Evolutionary conservation across 306 rosid species (phyloP), one percentile per base, ranked within the genome.

Genomic region (Mimosa pudica): DNA sequence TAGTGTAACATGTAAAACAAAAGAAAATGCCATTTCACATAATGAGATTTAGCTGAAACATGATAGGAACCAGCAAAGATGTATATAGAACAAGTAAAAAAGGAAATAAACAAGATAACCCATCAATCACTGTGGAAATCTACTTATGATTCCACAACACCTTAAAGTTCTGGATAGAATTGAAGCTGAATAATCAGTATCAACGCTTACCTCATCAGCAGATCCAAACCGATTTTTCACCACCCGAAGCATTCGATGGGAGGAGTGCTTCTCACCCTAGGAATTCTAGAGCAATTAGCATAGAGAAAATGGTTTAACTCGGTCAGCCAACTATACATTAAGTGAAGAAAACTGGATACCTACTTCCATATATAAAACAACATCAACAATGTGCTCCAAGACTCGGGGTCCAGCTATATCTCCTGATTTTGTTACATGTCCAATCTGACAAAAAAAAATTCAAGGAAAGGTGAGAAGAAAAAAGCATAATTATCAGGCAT

Each of bases 201-300:
- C 36, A 71, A 61, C 46, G 79, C 71, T 72, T 81, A 93, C 98
- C 95, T 91, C 98, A 84, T 92, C 98, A 20, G 94, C 82, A 20
- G 98, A 90, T 83, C 98, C 98, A 84, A 88, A 95, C 51, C 98
- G 94, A 80, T 95, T 95, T 89, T 95, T 95, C 88, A 90, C 94
- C 76, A 94, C 86, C 71, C 98, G 90, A 80, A 95, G 98, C 87
- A 95, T 86, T 54, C 98, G 96, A 84, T 90, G 89, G 16, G 96
- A 78, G 51, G 94, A 91, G 85, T 66, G 57, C 89, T 87, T 92
- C 87, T 95, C 98, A n/a, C 98, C 98, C 98, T 95, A 82, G 65
- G 55, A 65, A 79, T 66, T 49, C 64, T 73, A 66, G 45, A 84
- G 70, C 35, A 64, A 70, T 80, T 70, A 77, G 79, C 61, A 74